Base-by-base conservation (phyloP, 106 monocot species). In the Dioscorea dumetorum region DNA sequence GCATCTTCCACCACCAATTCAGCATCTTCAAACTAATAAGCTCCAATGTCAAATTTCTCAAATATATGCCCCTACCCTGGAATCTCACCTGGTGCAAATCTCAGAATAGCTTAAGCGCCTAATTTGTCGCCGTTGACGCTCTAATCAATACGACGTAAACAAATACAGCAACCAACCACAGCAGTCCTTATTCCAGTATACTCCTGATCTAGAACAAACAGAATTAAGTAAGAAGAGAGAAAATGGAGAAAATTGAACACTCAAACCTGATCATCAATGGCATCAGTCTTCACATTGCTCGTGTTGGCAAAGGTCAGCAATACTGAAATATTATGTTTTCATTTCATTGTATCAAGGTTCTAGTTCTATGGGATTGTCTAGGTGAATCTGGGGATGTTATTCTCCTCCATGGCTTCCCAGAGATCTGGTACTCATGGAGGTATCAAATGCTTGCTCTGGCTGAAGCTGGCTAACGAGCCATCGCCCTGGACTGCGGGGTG, bases 381-480 rank as follows among this genome's bases (percentile, higher is more conserved):
- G 89, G 76, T 5, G 79, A 84, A 64, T 9, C 49, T 41, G 93
- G 86, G 1, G 73, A 68, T 20, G 86, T 90, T 48, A 53, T 90
- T 31, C 83, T 90, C 72, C 61, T 86, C 33, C 90, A 86, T 58
- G 87, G 90, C 0, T 90, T 94, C 60, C 94, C 94, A 11, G 94
- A 94, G 78, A 85, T 90, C 59, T 94, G 94, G 94, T 87, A 90
- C 80, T 80, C 87, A 2, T 94, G 94, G 87, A 82, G 85, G 76
- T 82, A 94, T 67, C 94, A 90, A 66, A 87, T 94, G 94, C 8
- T 85, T 7, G 90, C 94, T 2, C 82, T 64, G 5, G 87, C 87
- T 18, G 72, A 61, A 3, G 94, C 84, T 0, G 90, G 90, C 15
- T 90, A 76, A 62, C 78, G 74, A 41, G 87, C 94, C n/a, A 74